A percentile compares a stretch with the other conserved stretches of the same genome.
Evolutionary conservation across 169 alveolate genomes (phyloP).

Genomic region (Babesia caballi): DNA sequence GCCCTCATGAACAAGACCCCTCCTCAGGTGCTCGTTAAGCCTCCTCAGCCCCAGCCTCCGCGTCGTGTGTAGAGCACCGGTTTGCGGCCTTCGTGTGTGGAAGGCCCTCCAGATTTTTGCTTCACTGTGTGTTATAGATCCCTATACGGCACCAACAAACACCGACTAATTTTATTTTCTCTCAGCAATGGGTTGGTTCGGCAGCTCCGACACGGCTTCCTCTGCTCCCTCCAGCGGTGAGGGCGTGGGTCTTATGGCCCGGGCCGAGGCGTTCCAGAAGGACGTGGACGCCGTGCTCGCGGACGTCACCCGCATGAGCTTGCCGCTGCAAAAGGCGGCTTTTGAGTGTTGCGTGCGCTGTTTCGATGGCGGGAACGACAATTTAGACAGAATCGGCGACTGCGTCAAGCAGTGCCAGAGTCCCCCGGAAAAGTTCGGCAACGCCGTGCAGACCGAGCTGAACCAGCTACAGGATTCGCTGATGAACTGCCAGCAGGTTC

Average conservation of each 20-base stretch:
- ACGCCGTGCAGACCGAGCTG: conserved; percentile 74
- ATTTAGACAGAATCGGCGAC: conserved; percentile 71
- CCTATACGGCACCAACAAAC: not conserved
- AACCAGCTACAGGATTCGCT: conserved; percentile 69
- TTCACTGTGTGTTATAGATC: conserved; percentile 29
- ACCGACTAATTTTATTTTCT: not conserved
- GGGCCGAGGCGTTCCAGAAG: conserved; percentile 74
- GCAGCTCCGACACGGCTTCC: not conserved
- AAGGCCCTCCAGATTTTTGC: not conserved
- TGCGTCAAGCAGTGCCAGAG: conserved; percentile 75
- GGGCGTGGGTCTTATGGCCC: conserved; percentile 54
- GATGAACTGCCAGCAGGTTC: conserved; percentile 71
- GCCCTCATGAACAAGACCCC: conserved; percentile 84
- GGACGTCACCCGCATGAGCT: conserved; percentile 69
- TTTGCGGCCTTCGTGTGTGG: not conserved
- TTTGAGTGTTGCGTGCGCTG: conserved; percentile 73
- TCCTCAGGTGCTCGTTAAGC: conserved; percentile 71
- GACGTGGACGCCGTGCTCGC: conserved; percentile 69
- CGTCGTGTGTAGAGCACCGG: conserved; percentile 26
- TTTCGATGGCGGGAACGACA: conserved; percentile 67
- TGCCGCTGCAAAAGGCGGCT: conserved; percentile 74
- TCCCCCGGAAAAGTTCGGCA: conserved; percentile 73
- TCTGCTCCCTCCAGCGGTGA: conserved; percentile 43
- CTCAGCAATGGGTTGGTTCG: conserved; percentile 54
- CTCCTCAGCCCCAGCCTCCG: conserved; percentile 73